Evolutionary conservation across 805 yeast species (phyloP), one percentile per base, ranked within the genome.

Genomic region (Candida nitratophila): DNA sequence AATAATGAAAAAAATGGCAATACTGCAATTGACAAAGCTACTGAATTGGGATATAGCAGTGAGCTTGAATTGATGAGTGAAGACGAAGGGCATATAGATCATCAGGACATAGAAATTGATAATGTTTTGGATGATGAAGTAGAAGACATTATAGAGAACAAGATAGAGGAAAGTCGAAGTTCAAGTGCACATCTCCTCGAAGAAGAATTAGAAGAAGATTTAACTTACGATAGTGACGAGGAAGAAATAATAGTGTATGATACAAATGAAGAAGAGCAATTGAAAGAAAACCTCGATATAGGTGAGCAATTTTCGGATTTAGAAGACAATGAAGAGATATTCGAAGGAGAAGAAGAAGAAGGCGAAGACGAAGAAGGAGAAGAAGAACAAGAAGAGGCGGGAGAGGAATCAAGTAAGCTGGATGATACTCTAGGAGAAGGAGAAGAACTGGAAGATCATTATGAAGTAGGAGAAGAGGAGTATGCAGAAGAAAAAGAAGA

Each of bases 271-370:
- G 45, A 34, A 9, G 38, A 37, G 17, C 38, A 16, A 54, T 16
- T 16, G 7, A 51, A 50, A 15, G 48, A 46, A 4, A 52, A 47
- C 20, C 58, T 52, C 7, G 54, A 50, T 11, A 53, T 45, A 29
- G 44, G 43, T 21, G 52, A 50, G 16, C 48, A 45, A 4, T 50
- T 44, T 20, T 57, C 52, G 9, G 54, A 49, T 15, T 35, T 42
- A 8, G 44, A 42, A 12, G 43, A 19, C 6, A 31, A 12, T 15
- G 31, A 20, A 6, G 29, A 39, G 16, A 10, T 8, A 20, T 14
- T 37, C 11, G 39, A 37, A 29, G 14, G 44, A 37, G 22, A 35
- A 30, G 34, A 14, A 30, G 42, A 34, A 17, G 20, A 30, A n/a
- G 45, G 35, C 14, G 44, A 40, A 19, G 24, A 22, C 24, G 42